These are phyloP conservation scores for Coccomyxa sp. DNA, from an alignment of 139 green algal genomes.

Conservation along the genomic window DNA sequence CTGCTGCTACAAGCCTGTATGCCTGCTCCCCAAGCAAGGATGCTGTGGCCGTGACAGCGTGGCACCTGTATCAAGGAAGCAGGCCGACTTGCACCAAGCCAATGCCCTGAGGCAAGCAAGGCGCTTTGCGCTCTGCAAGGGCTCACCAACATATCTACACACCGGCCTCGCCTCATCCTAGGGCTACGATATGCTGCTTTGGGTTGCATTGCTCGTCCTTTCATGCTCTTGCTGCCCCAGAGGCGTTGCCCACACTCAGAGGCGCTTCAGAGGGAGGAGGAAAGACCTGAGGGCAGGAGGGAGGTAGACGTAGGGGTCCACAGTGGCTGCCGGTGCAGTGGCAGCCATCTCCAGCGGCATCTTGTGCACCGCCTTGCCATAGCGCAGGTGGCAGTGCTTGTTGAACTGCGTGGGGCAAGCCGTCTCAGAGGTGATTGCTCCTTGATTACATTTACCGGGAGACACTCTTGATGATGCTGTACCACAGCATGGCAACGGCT, in stretches of 20 bases:
- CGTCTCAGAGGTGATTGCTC: too few species aligned
- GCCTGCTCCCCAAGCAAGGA: not conserved
- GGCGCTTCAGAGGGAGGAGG: too few species aligned
- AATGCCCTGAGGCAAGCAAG: not conserved
- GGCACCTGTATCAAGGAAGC: not conserved
- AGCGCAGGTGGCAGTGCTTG: conserved; percentile 36
- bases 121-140: not conserved
- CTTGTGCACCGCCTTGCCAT: conserved; percentile 39
- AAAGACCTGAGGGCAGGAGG: conserved; percentile 45
- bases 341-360: conserved; percentile 46
- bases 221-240: too few species aligned
- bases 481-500: too few species aligned
- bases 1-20: not conserved
- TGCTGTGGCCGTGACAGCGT: not conserved
- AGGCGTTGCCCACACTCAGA: too few species aligned
- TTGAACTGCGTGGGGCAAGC: too few species aligned
- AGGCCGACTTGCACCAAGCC: not conserved
- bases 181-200: too few species aligned
- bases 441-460: too few species aligned
- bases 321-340: conserved; percentile 14
- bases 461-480: too few species aligned
- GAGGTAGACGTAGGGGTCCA: conserved; percentile 41
- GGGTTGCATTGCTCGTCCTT: too few species aligned
- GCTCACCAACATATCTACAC: not conserved
- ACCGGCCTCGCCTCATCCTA: too few species aligned